Percentiles rank a stretch among this genome's conserved stretches.
Conservation (phyloP, 495 filamentous ascomycete species). For the Annulohypoxylon bovei region DNA sequence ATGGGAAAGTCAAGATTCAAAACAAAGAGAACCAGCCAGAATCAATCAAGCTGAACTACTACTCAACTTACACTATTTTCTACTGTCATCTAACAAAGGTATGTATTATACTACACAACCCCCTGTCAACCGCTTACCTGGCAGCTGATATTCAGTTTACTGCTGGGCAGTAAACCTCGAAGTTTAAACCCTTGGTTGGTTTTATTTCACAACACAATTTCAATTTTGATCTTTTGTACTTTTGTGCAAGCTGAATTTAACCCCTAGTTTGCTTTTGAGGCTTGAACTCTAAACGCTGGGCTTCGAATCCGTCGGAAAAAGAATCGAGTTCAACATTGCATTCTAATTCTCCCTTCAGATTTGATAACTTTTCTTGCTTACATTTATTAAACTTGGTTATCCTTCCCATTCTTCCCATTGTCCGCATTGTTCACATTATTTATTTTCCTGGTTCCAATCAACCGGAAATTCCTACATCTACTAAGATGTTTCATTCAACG, state of each 20-base stretch:
- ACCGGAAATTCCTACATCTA: neutral
- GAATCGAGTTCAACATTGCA: too few relatives aligned
- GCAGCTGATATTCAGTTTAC: neutral
- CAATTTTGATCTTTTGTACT: neutral
- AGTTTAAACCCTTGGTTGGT: neutral
- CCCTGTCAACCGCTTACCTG: neutral
- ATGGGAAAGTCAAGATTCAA: neutral
- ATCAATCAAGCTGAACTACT: neutral
- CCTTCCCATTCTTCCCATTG: too few relatives aligned
- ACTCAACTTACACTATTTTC: neutral
- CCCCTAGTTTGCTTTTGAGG: too few relatives aligned
- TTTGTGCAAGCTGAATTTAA: too few relatives aligned
- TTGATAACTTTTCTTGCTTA: too few relatives aligned
- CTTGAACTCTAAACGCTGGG: too few relatives aligned
- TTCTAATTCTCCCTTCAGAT: too few relatives aligned
- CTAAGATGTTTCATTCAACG: too few relatives aligned
- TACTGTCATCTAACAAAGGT: neutral
- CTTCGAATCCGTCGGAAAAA: too few relatives aligned
- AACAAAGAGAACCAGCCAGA: slow-evolving; percentile 1
- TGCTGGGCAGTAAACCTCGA: neutral
- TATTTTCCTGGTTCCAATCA: neutral
- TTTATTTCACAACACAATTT: neutral
- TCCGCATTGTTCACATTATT: too few relatives aligned
- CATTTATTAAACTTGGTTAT: too few relatives aligned
- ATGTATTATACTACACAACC: neutral